A percentile compares a stretch with the other conserved stretches of the same genome.
Conservation (phyloP, 768 basidiomycete genomes). For the Galerina marginata region DNA sequence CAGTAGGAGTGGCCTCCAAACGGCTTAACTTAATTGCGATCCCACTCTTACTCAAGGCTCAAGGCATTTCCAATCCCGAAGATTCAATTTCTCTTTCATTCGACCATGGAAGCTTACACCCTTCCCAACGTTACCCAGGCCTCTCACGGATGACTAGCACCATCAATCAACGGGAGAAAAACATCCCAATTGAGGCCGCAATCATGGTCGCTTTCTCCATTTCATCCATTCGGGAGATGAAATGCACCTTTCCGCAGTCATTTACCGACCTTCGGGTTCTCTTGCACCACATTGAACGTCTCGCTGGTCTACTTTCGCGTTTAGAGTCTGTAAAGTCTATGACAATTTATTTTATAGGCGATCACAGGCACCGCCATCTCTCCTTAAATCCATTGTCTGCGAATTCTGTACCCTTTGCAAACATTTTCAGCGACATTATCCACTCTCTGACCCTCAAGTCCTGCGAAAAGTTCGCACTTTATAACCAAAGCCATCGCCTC, state of each 20-base stretch:
- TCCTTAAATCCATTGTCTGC: slow-evolving; percentile 4
- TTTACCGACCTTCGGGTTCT: slow-evolving; percentile 3
- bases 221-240: not conserved
- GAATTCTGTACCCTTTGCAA: slow-evolving; percentile 3
- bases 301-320: not conserved
- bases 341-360: slow-evolving; percentile 3
- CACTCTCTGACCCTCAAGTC: not conserved
- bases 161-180: too few species aligned
- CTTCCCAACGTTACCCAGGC: not conserved
- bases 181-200: not conserved
- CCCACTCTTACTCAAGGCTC: slow-evolving; percentile 8
- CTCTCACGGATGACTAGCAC: too few species aligned
- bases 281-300: slow-evolving; percentile 4
- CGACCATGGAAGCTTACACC: not conserved
- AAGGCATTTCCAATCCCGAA: not conserved
- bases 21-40: slow-evolving; percentile 13
- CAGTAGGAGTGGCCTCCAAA: slow-evolving; percentile 4
- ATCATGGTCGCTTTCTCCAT: slow-evolving; percentile 9
- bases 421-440: slow-evolving; percentile 1
- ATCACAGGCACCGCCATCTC: slow-evolving; percentile 3
- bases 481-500: slow-evolving; percentile 10
- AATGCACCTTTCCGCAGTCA: slow-evolving; percentile 12
- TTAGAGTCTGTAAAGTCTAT: not conserved
- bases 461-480: slow-evolving; percentile 3
- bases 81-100: not conserved